These are phyloP conservation scores for Jacaranda copaia DNA, from an alignment of 257 asterid species.

Conservation along the genomic window DNA sequence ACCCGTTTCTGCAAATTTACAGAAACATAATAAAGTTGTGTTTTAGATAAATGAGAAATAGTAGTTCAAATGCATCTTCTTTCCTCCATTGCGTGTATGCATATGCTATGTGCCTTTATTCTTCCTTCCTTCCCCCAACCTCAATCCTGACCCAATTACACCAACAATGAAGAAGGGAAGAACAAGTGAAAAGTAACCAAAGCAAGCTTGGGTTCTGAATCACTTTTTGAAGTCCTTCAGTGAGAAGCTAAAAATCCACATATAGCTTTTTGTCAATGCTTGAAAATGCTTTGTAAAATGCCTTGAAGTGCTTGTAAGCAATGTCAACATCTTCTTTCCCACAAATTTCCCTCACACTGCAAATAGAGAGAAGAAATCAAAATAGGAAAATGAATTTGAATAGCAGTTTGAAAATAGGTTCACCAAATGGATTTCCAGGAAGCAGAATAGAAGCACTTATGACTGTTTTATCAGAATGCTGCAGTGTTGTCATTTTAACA, in stretches of 20 bases:
- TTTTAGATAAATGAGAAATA: background rate
- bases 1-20: conserved; percentile 31
- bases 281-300: conserved; percentile 80
- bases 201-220: background rate
- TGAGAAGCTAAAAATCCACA: conserved; percentile 58
- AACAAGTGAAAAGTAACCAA: background rate
- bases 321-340: conserved; percentile 89
- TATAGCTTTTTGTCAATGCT: conserved; percentile 77
- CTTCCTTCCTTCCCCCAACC: background rate
- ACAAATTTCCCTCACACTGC: conserved; percentile 94
- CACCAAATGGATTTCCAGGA: background rate
- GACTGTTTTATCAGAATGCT: background rate
- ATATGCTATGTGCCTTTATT: background rate
- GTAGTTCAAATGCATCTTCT: conserved; percentile 9
- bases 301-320: conserved; percentile 96
- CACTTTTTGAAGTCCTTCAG: background rate
- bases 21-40: conserved; percentile 32
- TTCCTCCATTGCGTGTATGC: conserved; percentile 17
- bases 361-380: conserved; percentile 23
- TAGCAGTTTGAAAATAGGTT: background rate
- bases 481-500: background rate
- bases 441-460: background rate
- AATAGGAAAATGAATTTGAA: conserved; percentile 8
- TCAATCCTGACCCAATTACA: background rate
- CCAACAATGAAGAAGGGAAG: background rate